phyloP scores from a whole-genome alignment of 192 early-diverging fungal species.

The Kickxella alabastrina region DNA sequence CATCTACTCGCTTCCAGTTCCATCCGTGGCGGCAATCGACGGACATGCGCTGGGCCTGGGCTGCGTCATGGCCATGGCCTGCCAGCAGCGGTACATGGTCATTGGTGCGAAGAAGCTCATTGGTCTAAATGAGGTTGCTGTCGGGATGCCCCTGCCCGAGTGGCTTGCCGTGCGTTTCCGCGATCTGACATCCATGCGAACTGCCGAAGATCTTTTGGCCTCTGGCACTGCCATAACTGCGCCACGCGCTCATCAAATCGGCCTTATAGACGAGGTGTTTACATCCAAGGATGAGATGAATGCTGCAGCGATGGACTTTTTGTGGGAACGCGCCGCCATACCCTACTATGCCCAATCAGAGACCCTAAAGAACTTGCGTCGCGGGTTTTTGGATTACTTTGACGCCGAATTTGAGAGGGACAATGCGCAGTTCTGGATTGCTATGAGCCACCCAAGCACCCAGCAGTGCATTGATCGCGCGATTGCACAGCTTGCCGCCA shows the following conservation, averaged over 20 bases:
- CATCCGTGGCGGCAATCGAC: constrained; percentile 34
- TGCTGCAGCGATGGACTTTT: constrained; percentile 3
- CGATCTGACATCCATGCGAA: constrained; percentile 17
- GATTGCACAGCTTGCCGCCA: constrained; percentile 12
- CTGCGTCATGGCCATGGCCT: constrained; percentile 37
- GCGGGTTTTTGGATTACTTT: constrained; percentile 15
- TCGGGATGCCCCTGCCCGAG: constrained; percentile 36
- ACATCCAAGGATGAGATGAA: constrained; percentile 5
- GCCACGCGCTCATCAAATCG: constrained; percentile 3
- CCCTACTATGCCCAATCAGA: constrained; percentile 13
- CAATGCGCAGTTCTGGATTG: constrained; percentile 18
- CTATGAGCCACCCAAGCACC: constrained; percentile 11
- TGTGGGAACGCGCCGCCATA: constrained; percentile 3
- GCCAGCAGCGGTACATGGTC: constrained; percentile 34
- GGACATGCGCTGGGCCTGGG: constrained; percentile 37
- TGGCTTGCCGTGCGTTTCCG: constrained; percentile 39
- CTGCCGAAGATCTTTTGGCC: constrained; percentile 28
- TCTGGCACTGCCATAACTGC: constrained; percentile 9
- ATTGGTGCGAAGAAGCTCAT: constrained; percentile 9
- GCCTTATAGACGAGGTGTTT: constrained; percentile 21
- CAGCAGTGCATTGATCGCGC: constrained; percentile 12
- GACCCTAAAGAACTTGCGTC: constrained; percentile 11
- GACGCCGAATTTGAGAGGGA: constrained; percentile 19
- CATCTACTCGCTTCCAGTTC: constrained; percentile 28
- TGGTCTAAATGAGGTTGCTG: constrained; percentile 40